phyloP scores from a whole-genome alignment of 2,329 filamentous ascomycete genomes.

The Pseudogymnoascus sp. region DNA sequence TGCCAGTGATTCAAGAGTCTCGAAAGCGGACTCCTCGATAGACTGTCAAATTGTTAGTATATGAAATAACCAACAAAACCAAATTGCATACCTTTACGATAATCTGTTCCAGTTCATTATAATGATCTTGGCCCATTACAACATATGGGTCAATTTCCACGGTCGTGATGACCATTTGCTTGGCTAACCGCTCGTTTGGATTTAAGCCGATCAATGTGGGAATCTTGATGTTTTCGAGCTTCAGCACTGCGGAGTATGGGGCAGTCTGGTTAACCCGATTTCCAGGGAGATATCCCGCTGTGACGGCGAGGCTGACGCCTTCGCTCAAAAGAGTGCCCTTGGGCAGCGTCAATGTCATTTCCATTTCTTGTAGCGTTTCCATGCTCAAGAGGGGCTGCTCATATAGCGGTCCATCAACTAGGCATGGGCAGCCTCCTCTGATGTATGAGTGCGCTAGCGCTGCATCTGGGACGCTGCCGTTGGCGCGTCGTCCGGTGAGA shows the following conservation, averaged over 20 bases:
- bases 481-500: conserved; percentile 8
- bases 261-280: conserved; percentile 21
- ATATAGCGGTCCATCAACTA: conserved; percentile 25
- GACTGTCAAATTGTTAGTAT: conserved; percentile 31
- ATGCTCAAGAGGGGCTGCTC: conserved; percentile 32
- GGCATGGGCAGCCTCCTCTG: conserved; percentile 21
- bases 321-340: conserved; percentile 63
- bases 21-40: conserved; percentile 49
- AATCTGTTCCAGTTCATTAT: conserved; percentile 48
- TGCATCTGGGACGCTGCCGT: conserved; percentile 4
- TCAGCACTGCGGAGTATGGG: conserved; percentile 33
- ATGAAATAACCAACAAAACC: not conserved
- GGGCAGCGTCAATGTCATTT: conserved; percentile 50
- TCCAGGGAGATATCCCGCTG: conserved; percentile 33
- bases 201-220: conserved; percentile 68
- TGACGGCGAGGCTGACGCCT: conserved; percentile 46
- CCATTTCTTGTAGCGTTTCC: conserved; percentile 37
- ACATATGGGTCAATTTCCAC: conserved; percentile 48
- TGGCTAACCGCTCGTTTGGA: conserved; percentile 56
- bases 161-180: conserved; percentile 59
- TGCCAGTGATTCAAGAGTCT: conserved; percentile 56
- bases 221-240: conserved; percentile 51
- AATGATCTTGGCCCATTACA: conserved; percentile 40
- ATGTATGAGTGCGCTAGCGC: conserved; percentile 4
- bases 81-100: conserved; percentile 49